Conservation (phyloP, 768 basidiomycete species). For the Lactarius quietus region DNA sequence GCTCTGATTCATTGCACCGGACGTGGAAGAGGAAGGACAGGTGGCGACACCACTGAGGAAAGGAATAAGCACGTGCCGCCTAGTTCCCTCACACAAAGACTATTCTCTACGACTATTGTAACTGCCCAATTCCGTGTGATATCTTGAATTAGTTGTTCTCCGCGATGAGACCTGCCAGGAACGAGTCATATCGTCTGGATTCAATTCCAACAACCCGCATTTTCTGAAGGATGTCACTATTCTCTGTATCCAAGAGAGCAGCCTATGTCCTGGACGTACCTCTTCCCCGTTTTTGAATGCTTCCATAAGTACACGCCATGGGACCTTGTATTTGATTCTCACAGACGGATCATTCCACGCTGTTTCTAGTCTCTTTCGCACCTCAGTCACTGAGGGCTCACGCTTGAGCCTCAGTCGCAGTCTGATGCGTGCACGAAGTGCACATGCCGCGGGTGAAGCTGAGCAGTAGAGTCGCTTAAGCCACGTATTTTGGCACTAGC, state of each 20-base stretch:
- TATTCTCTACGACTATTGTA: too few species aligned
- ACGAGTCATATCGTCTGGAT: not conserved
- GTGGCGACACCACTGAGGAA: too few species aligned
- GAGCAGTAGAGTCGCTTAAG: not conserved
- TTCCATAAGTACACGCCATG: not conserved
- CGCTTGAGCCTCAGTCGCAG: not conserved
- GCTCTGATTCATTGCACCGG: too few species aligned
- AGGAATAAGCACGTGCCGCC: too few species aligned
- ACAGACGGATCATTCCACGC: too few species aligned
- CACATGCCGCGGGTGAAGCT: not conserved
- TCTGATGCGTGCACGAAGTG: not conserved
- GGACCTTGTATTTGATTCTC: not conserved
- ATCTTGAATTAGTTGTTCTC: too few species aligned
- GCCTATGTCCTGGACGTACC: not conserved
- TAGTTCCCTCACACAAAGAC: too few species aligned
- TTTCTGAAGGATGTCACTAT: not conserved
- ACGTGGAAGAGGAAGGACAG: too few species aligned
- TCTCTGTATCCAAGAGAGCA: not conserved
- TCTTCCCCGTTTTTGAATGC: not conserved
- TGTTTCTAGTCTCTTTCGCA: not conserved
- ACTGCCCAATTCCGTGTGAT: too few species aligned
- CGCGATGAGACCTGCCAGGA: too few species aligned
- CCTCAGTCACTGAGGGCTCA: slow-evolving; percentile 9
- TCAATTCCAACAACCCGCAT: not conserved
- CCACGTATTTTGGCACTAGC: not conserved